These are phyloP conservation scores for Coemansia sp. DNA, from an alignment of 192 early-diverging fungal species.

Conservation along the genomic window DNA sequence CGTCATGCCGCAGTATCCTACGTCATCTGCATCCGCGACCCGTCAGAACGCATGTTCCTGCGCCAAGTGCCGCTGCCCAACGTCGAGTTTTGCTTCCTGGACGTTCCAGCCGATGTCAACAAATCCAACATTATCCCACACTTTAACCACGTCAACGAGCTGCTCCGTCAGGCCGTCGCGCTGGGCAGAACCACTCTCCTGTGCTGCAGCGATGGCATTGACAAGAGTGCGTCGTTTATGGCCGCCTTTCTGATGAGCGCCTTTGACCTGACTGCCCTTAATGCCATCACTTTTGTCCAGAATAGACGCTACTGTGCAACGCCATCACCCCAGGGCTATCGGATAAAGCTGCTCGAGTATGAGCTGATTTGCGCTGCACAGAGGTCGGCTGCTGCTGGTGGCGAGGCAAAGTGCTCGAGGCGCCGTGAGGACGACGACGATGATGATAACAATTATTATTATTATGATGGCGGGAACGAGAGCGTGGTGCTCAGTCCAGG, in stretches of 20 bases:
- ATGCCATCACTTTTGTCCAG: slow-evolving; percentile 82
- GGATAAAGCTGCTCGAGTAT: slow-evolving; percentile 44
- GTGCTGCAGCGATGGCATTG: slow-evolving; percentile 79
- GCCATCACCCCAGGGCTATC: slow-evolving; percentile 43
- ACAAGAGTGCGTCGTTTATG: slow-evolving; percentile 79
- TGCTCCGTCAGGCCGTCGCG: slow-evolving; percentile 54
- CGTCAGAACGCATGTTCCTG: slow-evolving; percentile 63
- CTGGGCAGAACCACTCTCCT: slow-evolving; percentile 58
- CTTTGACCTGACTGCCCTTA: slow-evolving; percentile 59
- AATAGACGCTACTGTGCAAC: slow-evolving; percentile 73
- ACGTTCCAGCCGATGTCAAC: slow-evolving; percentile 75
- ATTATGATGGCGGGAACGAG: no score
- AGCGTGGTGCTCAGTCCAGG: neutral
- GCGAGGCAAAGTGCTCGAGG: slow-evolving; percentile 9
- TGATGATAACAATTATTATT: no score
- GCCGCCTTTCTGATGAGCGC: slow-evolving; percentile 87
- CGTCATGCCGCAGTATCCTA: slow-evolving; percentile 65
- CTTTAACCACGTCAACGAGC: slow-evolving; percentile 62
- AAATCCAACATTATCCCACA: slow-evolving; percentile 76
- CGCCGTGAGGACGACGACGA: slow-evolving; percentile 21
- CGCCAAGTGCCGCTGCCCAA: slow-evolving; percentile 52
- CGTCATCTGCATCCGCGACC: slow-evolving; percentile 73
- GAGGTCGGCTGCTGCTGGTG: neutral
- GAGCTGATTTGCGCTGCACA: slow-evolving; percentile 46
- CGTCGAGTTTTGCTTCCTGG: slow-evolving; percentile 65